These are phyloP conservation scores for Seiridium unicorne DNA, from an alignment of 2,329 filamentous ascomycete species.

Conservation along the genomic window DNA sequence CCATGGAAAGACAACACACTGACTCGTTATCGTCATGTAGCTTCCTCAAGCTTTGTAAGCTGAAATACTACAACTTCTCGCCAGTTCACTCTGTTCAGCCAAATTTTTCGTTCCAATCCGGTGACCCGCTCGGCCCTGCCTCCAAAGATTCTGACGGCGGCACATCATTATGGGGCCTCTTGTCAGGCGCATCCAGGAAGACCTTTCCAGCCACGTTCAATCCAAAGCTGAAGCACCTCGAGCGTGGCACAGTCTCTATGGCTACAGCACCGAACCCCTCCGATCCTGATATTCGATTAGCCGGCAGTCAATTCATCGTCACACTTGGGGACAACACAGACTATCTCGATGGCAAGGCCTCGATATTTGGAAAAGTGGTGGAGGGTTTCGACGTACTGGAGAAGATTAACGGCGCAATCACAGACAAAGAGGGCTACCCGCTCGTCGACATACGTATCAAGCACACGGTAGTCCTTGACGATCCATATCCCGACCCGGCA, in stretches of 20 bases:
- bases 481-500: slow-evolving; percentile 82
- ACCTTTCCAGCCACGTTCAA: slow-evolving; percentile 84
- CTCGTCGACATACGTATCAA: slow-evolving; percentile 93
- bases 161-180: slow-evolving; percentile 84
- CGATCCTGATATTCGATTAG: slow-evolving; percentile 79
- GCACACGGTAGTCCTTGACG: slow-evolving; percentile 88
- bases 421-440: slow-evolving; percentile 81
- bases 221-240: slow-evolving; percentile 82
- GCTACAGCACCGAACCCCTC: slow-evolving; percentile 77
- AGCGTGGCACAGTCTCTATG: slow-evolving; percentile 95
- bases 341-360: slow-evolving; percentile 88
- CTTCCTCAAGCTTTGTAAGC: slow-evolving; percentile 97
- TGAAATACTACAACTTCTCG: slow-evolving; percentile 98
- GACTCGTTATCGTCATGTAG: slow-evolving; percentile 47
- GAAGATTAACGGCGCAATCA: slow-evolving; percentile 87
- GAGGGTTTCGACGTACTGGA: slow-evolving; percentile 94
- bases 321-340: slow-evolving; percentile 88
- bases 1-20: slow-evolving; percentile 25
- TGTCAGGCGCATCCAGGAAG: slow-evolving; percentile 68
- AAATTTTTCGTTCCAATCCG: slow-evolving; percentile 93
- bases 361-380: slow-evolving; percentile 91
- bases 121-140: slow-evolving; percentile 86
- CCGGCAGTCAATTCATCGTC: slow-evolving; percentile 90
- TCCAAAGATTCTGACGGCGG: slow-evolving; percentile 87
- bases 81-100: slow-evolving; percentile 91